Base-by-base conservation (phyloP, 2,329 filamentous ascomycete species). In the Botrytis byssoidea region DNA sequence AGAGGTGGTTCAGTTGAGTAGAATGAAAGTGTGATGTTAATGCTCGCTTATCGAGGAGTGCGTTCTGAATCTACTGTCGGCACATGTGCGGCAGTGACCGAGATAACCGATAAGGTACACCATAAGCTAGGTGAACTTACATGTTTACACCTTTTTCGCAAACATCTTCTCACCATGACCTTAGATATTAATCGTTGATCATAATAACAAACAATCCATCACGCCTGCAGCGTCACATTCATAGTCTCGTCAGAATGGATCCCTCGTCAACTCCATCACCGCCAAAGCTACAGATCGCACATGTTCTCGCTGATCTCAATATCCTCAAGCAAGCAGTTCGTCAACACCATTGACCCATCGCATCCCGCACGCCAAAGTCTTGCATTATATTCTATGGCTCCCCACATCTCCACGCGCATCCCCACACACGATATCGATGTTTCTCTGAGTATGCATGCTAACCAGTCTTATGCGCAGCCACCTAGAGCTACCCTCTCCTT, bases 291-390 rank as follows among this genome's bases (percentile, higher is more conserved):
- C 66, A 70, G 37, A 46, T 44, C 29, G 71, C 71, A 35, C 71
- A 73, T 18, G 66, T 73, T 48, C 71, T 73, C n/a, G 71, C 71
- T n/a, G 71, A 73, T 63, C 66, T 73, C 4, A 73, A 73, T 57
- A 59, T 44, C 20, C 71, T 73, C 57, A 60, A 73, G 35, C 65
- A 73, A 70, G 66, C 71, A 40, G 71, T 73, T 44, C 9, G 71
- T 73, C 42, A 63, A 35, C 51, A 44, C 51, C 55, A 16, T 29
- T 8, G n/a, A 42, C 16, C 16, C 4, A n/a, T 18, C 20, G 18
- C 40, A 32, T 6, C 22, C 32, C 44, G 22, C 44, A 14, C 18
- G 57, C 40, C 20, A 63, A 63, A n/a, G 10, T 16, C 29, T 44
- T 37, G 25, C 25, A 22, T 51, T 37, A 18, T n/a, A 32, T 48